These are phyloP conservation scores for Endoconidiophora laricicola DNA, from an alignment of 2,329 filamentous ascomycete genomes.

Conservation along the genomic window DNA sequence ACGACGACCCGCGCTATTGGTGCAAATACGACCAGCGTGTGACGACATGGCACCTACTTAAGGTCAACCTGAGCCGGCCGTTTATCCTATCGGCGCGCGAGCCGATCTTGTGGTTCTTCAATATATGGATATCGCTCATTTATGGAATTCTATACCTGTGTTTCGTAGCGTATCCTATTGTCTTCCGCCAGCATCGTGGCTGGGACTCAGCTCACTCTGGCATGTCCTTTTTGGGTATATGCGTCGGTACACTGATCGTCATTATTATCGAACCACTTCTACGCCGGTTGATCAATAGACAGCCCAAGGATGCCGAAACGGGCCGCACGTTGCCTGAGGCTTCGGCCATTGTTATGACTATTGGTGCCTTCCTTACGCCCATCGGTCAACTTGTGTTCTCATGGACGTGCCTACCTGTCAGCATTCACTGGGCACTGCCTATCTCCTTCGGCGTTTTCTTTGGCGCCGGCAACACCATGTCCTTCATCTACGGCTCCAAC, in stretches of 20 bases:
- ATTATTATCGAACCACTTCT: conserved; percentile 54
- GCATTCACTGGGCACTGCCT: conserved; percentile 68
- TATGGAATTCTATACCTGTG: conserved; percentile 81
- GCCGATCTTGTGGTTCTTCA: conserved; percentile 61
- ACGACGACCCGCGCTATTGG: conserved; percentile 57
- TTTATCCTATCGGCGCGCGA: conserved; percentile 65
- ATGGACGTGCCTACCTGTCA: conserved; percentile 65
- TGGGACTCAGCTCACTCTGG: conserved; percentile 62
- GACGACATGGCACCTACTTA: conserved; percentile 49
- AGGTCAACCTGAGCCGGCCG: conserved; percentile 59
- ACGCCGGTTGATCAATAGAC: conserved; percentile 59
- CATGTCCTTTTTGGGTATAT: conserved; percentile 59
- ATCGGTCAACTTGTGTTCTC: conserved; percentile 73
- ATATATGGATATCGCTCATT: conserved; percentile 60
- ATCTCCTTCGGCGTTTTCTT: conserved; percentile 68
- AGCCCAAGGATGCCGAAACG: conserved; percentile 58
- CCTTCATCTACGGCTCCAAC: conserved; percentile 70
- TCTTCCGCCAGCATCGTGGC: conserved; percentile 57
- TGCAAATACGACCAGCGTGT: conserved; percentile 60
- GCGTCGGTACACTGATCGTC: conserved; percentile 43
- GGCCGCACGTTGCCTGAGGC: conserved; percentile 62
- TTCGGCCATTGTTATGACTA: conserved; percentile 62
- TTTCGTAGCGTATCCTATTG: conserved; percentile 79
- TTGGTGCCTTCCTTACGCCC: conserved; percentile 58
- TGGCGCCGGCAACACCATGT: conserved; percentile 56